Base-by-base conservation (phyloP, 2,329 filamentous ascomycete genomes). In the Ophiostoma sp. region DNA sequence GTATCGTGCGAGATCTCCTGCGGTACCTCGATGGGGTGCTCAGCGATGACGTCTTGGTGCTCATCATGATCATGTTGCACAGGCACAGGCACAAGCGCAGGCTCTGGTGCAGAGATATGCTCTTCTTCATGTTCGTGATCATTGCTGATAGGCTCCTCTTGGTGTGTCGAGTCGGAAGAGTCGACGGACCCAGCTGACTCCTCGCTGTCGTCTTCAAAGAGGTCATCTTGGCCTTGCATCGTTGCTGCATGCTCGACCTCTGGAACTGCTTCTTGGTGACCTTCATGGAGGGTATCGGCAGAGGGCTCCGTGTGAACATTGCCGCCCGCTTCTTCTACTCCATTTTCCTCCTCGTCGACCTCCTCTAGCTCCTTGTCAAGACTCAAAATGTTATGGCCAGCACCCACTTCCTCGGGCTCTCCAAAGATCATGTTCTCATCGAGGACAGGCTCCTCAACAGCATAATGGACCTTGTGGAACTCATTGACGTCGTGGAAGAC, bases 221-320 rank as follows among this genome's bases (percentile, higher is more conserved):
- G 76, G 17, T 78, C 76, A 9, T 82, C 79, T 7, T 81, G 77
- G 7, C 81, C 82, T 9, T 81, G 76, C 7, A 82, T 80, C 0
- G 81, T 82, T n/a, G 77, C 77, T 1, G 78, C 78, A 50, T 80
- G 77, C 19, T 80, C 79, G 9, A 76, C 76, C n/a, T 75, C 75
- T 6, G 55, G 36, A 15, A 36, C 25, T 6, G 36, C 7, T 1
- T 39, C 69, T 2, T 57, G 19, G 9, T 31, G 19, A 2, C 25
- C 9, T 36, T 39, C 66, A 25, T 9, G 31, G 28, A 22, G 7
- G 8, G 17, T n/a, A 15, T n/a, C 33, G n/a, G 31, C 1, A 39
- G 45, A 36, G 2, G 19, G 7, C 48, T 6, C 9, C 1, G 3
- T 4, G 11, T 36, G 9, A 4, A 45, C 11, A 1, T 57, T 28